phyloP scores from a whole-genome alignment of 768 basidiomycete species.

The Panellus pusillus region DNA sequence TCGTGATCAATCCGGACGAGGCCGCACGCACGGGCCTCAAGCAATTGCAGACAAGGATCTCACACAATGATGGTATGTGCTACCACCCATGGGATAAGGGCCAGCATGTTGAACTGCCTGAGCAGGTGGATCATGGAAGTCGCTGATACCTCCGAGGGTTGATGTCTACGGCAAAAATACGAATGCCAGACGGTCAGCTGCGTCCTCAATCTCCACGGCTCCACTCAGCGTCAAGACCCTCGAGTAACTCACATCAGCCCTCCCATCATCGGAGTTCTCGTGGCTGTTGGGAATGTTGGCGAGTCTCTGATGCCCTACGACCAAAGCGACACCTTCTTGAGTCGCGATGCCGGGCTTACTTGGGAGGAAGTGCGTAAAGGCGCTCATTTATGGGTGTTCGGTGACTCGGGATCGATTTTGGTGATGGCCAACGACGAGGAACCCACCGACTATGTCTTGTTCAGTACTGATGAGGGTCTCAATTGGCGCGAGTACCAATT shows the following conservation, averaged over 20 bases:
- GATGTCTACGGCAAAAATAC: conserved; percentile 80
- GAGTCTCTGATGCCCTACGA: conserved; percentile 75
- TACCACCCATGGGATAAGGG: no score
- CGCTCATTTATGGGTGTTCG: conserved; percentile 96
- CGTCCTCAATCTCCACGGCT: conserved; percentile 89
- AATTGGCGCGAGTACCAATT: conserved; percentile 90
- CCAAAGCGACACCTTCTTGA: conserved; percentile 92
- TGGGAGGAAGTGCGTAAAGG: conserved; percentile 99
- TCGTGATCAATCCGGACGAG: conserved; percentile 79
- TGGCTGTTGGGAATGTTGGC: conserved; percentile 96
- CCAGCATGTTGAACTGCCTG: not conserved
- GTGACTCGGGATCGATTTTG: conserved; percentile 92
- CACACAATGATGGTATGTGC: conserved; percentile 87
- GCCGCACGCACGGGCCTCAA: conserved; percentile 72
- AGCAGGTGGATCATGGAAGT: conserved; percentile 83
- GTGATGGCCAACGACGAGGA: conserved; percentile 94
- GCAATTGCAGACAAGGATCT: conserved; percentile 80
- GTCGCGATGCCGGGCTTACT: conserved; percentile 92
- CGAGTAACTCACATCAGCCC: conserved; percentile 92
- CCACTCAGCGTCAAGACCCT: conserved; percentile 87
- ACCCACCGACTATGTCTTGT: conserved; percentile 84
- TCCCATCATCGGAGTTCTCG: conserved; percentile 85
- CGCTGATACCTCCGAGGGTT: conserved; percentile 64
- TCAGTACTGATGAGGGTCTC: conserved; percentile 85
- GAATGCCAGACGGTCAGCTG: conserved; percentile 70